phyloP scores from a whole-genome alignment of 2,329 filamentous ascomycete genomes.

The Neocucurbitaria cava region DNA sequence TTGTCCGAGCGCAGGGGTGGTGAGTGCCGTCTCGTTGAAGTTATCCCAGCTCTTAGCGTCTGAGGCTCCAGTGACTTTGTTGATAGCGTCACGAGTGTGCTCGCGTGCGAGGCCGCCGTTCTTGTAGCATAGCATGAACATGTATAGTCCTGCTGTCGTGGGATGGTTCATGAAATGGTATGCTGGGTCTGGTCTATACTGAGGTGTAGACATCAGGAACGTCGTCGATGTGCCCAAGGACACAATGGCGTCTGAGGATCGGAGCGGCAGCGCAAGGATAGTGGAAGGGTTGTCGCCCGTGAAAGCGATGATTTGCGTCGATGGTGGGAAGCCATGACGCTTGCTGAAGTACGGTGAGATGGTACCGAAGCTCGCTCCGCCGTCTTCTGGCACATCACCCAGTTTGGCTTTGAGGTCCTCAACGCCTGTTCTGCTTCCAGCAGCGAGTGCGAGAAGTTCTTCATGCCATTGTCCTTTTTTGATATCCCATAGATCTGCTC shows the following conservation, averaged over 20 bases:
- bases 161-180: slow-evolving; percentile 99
- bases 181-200: slow-evolving; percentile 85
- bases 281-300: slow-evolving; percentile 97
- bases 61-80: slow-evolving; percentile 53
- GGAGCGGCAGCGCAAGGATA: slow-evolving; percentile 87
- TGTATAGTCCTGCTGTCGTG: slow-evolving; percentile 87
- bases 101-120: slow-evolving; percentile 95
- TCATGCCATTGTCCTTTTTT: slow-evolving; percentile 75
- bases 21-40: slow-evolving; percentile 78
- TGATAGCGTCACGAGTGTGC: slow-evolving; percentile 82
- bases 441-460: slow-evolving; percentile 75
- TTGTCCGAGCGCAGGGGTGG: slow-evolving; percentile 73
- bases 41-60: slow-evolving; percentile 71
- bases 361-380: slow-evolving; percentile 76
- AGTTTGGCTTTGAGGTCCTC: slow-evolving; percentile 77
- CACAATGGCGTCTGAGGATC: slow-evolving; percentile 90
- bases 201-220: slow-evolving; percentile 95
- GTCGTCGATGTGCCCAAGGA: slow-evolving; percentile 95
- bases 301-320: slow-evolving; percentile 82
- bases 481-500: slow-evolving; percentile 97
- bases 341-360: slow-evolving; percentile 80
- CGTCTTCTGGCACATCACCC: slow-evolving; percentile 79
- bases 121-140: slow-evolving; percentile 99
- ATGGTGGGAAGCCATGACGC: slow-evolving; percentile 76
- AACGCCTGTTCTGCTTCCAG: slow-evolving; percentile 64